Percentiles rank a stretch among this genome's conserved stretches.
phyloP scores from a whole-genome alignment of 495 filamentous ascomycete genomes.

The Echria macrotheca region DNA sequence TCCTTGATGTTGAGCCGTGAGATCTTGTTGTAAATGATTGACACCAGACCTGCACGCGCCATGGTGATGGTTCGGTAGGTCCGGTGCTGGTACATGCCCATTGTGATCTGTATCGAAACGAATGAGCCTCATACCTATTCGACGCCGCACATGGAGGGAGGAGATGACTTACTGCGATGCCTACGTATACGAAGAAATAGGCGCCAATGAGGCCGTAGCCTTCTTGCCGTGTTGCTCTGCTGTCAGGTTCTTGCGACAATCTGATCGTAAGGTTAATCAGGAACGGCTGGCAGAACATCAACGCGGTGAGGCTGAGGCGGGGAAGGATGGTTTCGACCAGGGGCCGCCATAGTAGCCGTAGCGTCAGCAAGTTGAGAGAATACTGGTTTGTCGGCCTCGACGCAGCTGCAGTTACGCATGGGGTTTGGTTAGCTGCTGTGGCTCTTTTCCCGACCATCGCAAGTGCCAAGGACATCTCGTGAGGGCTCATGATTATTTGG shows the following conservation, averaged over 20 bases:
- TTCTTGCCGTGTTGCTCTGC: constrained; percentile 29
- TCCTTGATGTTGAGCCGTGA: constrained; percentile 38
- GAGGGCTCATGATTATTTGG: too few species aligned
- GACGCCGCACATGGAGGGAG: not conserved
- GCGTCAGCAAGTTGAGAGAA: too few species aligned
- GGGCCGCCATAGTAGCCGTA: too few species aligned
- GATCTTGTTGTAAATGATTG: constrained; percentile 53
- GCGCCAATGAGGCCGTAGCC: constrained; percentile 63
- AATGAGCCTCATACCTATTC: not conserved
- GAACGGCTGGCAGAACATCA: constrained; percentile 61
- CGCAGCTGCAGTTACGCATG: too few species aligned
- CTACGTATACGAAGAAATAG: constrained; percentile 54
- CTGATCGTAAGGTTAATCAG: constrained; percentile 52
- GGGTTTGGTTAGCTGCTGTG: too few species aligned
- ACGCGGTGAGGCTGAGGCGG: constrained; percentile 49
- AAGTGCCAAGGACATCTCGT: too few species aligned
- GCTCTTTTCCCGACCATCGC: too few species aligned
- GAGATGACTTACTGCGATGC: constrained; percentile 43
- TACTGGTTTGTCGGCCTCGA: too few species aligned
- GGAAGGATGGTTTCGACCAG: constrained; percentile 47
- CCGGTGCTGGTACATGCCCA: constrained; percentile 49
- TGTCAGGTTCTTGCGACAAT: constrained; percentile 29
- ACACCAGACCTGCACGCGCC: constrained; percentile 52
- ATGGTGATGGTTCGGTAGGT: constrained; percentile 58
- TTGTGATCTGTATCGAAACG: constrained; percentile 32